phyloP scores from a whole-genome alignment of 2,329 filamentous ascomycete genomes.

The Trichoderma sp. region DNA sequence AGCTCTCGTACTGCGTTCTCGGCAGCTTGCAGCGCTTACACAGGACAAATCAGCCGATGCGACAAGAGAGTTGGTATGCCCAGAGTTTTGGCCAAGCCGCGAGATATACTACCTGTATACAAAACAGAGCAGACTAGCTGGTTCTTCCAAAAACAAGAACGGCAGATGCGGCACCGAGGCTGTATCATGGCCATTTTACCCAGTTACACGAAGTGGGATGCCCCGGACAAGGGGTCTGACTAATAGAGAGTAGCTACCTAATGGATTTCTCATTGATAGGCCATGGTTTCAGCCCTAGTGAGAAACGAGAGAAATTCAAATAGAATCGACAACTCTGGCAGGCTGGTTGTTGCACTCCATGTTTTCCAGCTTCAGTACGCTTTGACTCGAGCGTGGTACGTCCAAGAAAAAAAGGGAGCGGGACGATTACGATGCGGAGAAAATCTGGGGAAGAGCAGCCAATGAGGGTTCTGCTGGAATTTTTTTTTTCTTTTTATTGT shows the following conservation, averaged over 20 bases:
- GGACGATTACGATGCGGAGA: slow-evolving; percentile 18
- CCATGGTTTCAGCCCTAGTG: not conserved
- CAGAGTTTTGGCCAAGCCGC: not conserved
- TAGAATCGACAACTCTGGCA: not conserved
- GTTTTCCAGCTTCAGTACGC: not conserved
- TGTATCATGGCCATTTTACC: slow-evolving; percentile 1
- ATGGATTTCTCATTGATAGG: not conserved
- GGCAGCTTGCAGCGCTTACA: not conserved
- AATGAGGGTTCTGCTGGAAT: not conserved
- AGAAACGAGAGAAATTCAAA: not conserved
- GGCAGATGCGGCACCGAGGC: not conserved
- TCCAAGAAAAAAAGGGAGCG: not conserved
- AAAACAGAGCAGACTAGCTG: not conserved
- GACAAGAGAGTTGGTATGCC: not conserved
- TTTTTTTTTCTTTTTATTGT: not conserved
- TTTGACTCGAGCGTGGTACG: slow-evolving; percentile 2
- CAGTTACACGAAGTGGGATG: not conserved
- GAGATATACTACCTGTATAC: no score
- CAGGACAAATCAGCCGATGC: not conserved
- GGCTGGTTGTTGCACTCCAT: not conserved
- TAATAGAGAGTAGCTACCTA: not conserved
- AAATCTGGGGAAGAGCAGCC: slow-evolving; percentile 16
- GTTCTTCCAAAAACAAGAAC: not conserved
- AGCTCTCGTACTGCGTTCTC: not conserved
- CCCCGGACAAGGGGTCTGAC: not conserved